A percentile compares a stretch with the other conserved stretches of the same genome.
Conservation (phyloP, 257 asterid species). For the Ballota nigra region DNA sequence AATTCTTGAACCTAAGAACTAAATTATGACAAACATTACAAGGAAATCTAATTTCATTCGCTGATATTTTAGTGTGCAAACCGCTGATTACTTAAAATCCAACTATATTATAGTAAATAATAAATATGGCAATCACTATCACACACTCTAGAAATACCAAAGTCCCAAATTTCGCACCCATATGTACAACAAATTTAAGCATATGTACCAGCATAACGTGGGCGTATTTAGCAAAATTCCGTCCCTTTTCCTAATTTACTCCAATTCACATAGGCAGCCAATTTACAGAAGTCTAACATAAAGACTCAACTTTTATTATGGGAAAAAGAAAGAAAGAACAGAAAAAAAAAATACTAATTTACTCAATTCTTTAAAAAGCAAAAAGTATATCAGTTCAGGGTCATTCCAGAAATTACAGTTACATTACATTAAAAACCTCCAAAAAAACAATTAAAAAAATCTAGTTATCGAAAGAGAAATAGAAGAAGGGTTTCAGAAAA, state of each 20-base stretch:
- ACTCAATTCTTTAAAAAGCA: not conserved
- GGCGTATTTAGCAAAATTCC: not conserved
- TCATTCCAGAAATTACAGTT: not conserved
- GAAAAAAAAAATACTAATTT: not conserved
- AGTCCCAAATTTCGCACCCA: not conserved
- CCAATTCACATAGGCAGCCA: conserved; percentile 5
- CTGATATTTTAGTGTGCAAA: not conserved
- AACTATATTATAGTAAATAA: not conserved
- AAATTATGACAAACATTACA: not conserved
- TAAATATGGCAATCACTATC: not conserved
- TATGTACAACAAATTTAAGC: not conserved
- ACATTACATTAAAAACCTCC: not conserved
- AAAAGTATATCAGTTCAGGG: not conserved
- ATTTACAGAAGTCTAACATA: not conserved
- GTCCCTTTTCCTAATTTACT: too few species aligned
- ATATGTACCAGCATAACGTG: not conserved
- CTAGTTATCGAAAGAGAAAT: not conserved
- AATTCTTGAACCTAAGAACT: not conserved
- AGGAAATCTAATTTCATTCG: not conserved
- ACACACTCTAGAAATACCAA: not conserved
- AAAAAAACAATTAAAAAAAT: not conserved
- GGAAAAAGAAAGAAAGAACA: not conserved
- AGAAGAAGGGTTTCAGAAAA: not conserved
- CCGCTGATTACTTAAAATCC: not conserved
- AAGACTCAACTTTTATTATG: not conserved